phyloP scores from a whole-genome alignment of 371 early-diverging fungal species.

The Nematocida ironsii region DNA sequence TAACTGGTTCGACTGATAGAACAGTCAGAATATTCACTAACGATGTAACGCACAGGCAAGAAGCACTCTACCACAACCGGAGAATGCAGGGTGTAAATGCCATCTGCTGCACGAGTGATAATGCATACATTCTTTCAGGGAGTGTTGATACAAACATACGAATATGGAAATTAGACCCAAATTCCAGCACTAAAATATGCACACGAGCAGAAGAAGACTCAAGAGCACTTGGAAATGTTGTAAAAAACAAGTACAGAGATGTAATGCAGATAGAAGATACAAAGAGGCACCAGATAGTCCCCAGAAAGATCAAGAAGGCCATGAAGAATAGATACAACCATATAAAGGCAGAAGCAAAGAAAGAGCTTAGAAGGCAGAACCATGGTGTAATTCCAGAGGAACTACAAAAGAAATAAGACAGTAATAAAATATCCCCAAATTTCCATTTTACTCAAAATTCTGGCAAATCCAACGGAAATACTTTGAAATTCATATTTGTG shows the following conservation, averaged over 20 bases:
- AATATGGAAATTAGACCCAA: slow-evolving; percentile 87
- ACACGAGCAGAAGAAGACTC: slow-evolving; percentile 77
- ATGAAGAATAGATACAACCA: slow-evolving; percentile 63
- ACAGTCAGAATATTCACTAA: slow-evolving; percentile 84
- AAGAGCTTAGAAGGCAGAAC: slow-evolving; percentile 50
- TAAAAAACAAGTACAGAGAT: slow-evolving; percentile 86
- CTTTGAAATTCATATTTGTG: too few relatives aligned
- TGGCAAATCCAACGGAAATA: too few relatives aligned
- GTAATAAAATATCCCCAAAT: background rate
- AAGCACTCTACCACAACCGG: slow-evolving; percentile 91
- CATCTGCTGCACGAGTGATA: slow-evolving; percentile 85
- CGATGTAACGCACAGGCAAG: slow-evolving; percentile 75
- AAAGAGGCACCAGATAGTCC: slow-evolving; percentile 66
- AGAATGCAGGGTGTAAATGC: slow-evolving; percentile 87
- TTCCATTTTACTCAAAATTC: too few relatives aligned
- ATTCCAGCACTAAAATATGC: slow-evolving; percentile 71
- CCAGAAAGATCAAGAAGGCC: slow-evolving; percentile 63
- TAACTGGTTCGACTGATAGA: slow-evolving; percentile 87
- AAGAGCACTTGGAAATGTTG: slow-evolving; percentile 76
- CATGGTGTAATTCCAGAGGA: background rate
- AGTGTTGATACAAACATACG: slow-evolving; percentile 94
- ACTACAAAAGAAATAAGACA: background rate
- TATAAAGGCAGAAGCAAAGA: slow-evolving; percentile 63
- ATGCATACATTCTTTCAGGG: slow-evolving; percentile 87
- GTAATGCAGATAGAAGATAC: slow-evolving; percentile 85